Evolutionary conservation across 345 rosid species (phyloP).

Genomic region (Turnera subulata): DNA sequence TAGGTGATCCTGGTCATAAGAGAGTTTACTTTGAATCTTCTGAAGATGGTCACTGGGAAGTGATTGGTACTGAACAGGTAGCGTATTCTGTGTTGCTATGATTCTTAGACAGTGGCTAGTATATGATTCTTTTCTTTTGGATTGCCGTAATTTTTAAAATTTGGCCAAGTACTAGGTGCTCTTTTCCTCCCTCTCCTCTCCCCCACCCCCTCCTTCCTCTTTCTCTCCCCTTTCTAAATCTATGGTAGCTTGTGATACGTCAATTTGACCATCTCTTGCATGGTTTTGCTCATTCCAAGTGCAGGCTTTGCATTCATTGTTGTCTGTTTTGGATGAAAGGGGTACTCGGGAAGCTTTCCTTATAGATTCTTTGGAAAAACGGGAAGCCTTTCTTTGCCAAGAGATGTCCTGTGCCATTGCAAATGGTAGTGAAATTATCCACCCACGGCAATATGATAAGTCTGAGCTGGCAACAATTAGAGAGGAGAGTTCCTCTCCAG

Average conservation of each 20-base stretch:
- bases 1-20: slow-evolving; percentile 85
- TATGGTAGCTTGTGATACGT: too few relatives aligned
- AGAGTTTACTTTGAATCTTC: slow-evolving; percentile 95
- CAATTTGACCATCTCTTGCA: background rate
- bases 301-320: slow-evolving; percentile 74
- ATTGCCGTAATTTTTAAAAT: background rate
- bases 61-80: slow-evolving; percentile 85
- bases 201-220: too few relatives aligned
- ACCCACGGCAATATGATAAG: slow-evolving; percentile 27
- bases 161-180: too few relatives aligned
- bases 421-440: slow-evolving; percentile 20
- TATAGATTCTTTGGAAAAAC: slow-evolving; percentile 73
- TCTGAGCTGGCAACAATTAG: slow-evolving; percentile 42
- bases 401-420: slow-evolving; percentile 54
- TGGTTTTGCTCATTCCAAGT: slow-evolving; percentile 19
- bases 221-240: too few relatives aligned
- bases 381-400: slow-evolving; percentile 58
- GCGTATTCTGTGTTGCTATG: slow-evolving; percentile 8
- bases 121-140: background rate
- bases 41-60: slow-evolving; percentile 98
- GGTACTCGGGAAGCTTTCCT: slow-evolving; percentile 84
- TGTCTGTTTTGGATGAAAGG: slow-evolving; percentile 79
- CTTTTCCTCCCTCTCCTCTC: too few relatives aligned
- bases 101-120: background rate
- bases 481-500: slow-evolving; percentile 84